A percentile compares a stretch with the other conserved stretches of the same genome.
These are phyloP conservation scores for Delphinella strobiligena DNA, from an alignment of 2,329 filamentous ascomycete genomes.

Conservation along the genomic window DNA sequence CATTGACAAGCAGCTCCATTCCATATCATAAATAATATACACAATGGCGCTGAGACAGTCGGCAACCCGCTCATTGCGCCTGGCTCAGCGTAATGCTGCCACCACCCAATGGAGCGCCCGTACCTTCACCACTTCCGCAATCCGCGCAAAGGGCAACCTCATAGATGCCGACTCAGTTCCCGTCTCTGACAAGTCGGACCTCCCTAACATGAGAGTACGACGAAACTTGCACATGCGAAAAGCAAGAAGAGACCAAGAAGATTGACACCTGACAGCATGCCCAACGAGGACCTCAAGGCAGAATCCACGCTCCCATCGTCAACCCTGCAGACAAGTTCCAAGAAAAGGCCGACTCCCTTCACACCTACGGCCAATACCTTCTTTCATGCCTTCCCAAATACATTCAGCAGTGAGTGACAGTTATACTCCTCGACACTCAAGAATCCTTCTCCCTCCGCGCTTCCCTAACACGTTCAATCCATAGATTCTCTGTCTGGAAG, in stretches of 20 bases:
- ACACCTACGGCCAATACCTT: slow-evolving; percentile 91
- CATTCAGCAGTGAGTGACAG: slow-evolving; percentile 61
- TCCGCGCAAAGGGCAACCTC: slow-evolving; percentile 32
- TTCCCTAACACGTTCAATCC: not conserved
- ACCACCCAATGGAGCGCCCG: slow-evolving; percentile 17
- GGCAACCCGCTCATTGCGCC: slow-evolving; percentile 17
- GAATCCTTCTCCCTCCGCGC: not conserved
- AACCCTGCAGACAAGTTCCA: slow-evolving; percentile 91
- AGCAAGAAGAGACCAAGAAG: slow-evolving; percentile 7
- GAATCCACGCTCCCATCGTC: slow-evolving; percentile 65
- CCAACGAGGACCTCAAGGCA: slow-evolving; percentile 30
- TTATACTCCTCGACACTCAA: not conserved
- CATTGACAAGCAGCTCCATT: not conserved
- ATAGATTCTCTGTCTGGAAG: slow-evolving; percentile 90
- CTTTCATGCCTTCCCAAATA: slow-evolving; percentile 97
- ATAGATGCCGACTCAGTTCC: slow-evolving; percentile 19
- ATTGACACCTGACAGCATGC: slow-evolving; percentile 22
- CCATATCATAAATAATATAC: not conserved
- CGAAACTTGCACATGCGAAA: not conserved
- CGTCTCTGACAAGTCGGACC: slow-evolving; percentile 27
- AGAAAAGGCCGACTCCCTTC: slow-evolving; percentile 74
- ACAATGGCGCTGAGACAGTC: slow-evolving; percentile 30
- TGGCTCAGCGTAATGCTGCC: slow-evolving; percentile 7
- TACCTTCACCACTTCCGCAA: slow-evolving; percentile 30
- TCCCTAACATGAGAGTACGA: slow-evolving; percentile 35